A percentile compares a stretch with the other conserved stretches of the same genome.
Conservation (phyloP, 257 asterid species). For the Forsythia suspensa region DNA sequence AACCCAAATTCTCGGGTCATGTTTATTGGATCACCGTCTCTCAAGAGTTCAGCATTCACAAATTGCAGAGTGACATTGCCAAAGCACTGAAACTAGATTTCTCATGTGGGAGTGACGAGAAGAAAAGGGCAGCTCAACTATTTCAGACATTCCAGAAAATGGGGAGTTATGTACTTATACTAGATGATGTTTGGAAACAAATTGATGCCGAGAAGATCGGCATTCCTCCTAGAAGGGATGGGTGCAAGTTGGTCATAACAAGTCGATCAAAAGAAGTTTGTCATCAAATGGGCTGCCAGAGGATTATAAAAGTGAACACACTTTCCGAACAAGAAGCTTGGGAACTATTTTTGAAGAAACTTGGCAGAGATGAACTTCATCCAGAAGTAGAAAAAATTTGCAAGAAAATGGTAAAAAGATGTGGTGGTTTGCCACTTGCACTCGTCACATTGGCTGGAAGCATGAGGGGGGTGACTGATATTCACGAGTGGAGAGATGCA, state of each 20-base stretch:
- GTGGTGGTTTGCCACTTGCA: conserved; percentile 20
- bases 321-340: conserved; percentile 13
- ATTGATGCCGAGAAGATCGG: conserved; percentile 13
- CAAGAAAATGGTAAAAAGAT: conserved; percentile 9
- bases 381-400: conserved; percentile 13
- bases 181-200: conserved; percentile 20
- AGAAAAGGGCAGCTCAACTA: background rate
- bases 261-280: conserved; percentile 17
- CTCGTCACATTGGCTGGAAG: conserved; percentile 17
- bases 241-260: conserved; percentile 22
- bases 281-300: conserved; percentile 7
- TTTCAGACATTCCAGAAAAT: background rate
- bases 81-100: conserved; percentile 14
- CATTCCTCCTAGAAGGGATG: background rate
- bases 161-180: conserved; percentile 10
- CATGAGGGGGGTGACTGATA: conserved; percentile 15
- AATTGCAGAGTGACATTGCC: conserved; percentile 20
- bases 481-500: conserved; percentile 26
- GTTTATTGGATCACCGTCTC: conserved; percentile 13
- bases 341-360: conserved; percentile 1
- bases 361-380: background rate
- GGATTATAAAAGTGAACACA: background rate
- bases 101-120: background rate
- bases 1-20: background rate
- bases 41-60: conserved; percentile 1